A percentile compares a stretch with the other conserved stretches of the same genome.
These are phyloP conservation scores for Globisporangium middletonii DNA, from an alignment of 352 stramenopile species.

Conservation along the genomic window DNA sequence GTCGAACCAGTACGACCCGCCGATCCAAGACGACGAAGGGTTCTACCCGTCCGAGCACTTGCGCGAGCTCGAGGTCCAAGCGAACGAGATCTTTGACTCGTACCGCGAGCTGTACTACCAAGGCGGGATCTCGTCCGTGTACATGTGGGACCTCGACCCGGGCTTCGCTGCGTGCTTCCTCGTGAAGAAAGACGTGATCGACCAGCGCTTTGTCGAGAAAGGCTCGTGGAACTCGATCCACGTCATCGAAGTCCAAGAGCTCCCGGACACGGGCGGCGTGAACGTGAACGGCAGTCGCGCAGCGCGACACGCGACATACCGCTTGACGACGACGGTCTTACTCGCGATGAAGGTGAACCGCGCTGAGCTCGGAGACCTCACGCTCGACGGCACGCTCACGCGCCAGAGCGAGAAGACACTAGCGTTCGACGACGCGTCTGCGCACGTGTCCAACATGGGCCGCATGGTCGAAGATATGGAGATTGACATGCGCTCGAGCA, in stretches of 20 bases:
- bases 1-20: slow-evolving; percentile 90
- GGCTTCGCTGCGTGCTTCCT: slow-evolving; percentile 93
- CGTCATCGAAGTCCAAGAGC: slow-evolving; percentile 89
- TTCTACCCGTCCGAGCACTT: slow-evolving; percentile 88
- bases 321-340: slow-evolving; percentile 91
- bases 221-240: slow-evolving; percentile 94
- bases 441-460: slow-evolving; percentile 93
- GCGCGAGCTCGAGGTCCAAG: slow-evolving; percentile 87
- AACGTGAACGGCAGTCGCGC: slow-evolving; percentile 11
- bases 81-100: slow-evolving; percentile 96
- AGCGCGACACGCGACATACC: slow-evolving; percentile 80
- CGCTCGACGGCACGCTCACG: slow-evolving; percentile 88
- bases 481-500: slow-evolving; percentile 89
- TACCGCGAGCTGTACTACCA: slow-evolving; percentile 97
- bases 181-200: slow-evolving; percentile 89
- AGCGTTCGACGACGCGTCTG: slow-evolving; percentile 66
- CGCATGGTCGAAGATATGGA: slow-evolving; percentile 96
- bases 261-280: slow-evolving; percentile 1
- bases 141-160: slow-evolving; percentile 94
- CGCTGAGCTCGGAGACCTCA: slow-evolving; percentile 70
- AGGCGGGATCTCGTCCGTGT: slow-evolving; percentile 89
- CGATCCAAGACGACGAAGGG: slow-evolving; percentile 72
- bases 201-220: slow-evolving; percentile 77
- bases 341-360: slow-evolving; percentile 89
- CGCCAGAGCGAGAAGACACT: slow-evolving; percentile 71